These are phyloP conservation scores for Gossypium herbaceum DNA, from an alignment of 345 rosid species.

Conservation along the genomic window DNA sequence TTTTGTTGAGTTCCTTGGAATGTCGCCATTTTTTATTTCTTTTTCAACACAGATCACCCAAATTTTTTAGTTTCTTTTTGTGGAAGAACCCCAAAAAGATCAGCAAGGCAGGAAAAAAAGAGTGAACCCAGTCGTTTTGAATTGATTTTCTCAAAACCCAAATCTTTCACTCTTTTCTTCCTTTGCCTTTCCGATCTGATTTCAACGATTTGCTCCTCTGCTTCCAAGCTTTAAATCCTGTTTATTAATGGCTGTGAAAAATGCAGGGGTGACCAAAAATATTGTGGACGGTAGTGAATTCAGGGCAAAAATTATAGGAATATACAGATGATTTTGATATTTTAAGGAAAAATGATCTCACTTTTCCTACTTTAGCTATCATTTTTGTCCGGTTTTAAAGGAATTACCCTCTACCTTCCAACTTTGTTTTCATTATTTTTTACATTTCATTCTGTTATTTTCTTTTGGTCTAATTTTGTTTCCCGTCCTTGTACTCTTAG, in stretches of 20 bases:
- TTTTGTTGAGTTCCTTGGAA: slow-evolving; percentile 52
- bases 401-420: too few relatives aligned
- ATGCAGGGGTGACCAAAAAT: background rate
- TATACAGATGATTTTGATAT: slow-evolving; percentile 3
- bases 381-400: too few relatives aligned
- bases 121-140: background rate
- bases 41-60: background rate
- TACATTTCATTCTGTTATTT: too few relatives aligned
- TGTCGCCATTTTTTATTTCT: slow-evolving; percentile 26
- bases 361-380: too few relatives aligned
- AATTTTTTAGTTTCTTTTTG: background rate
- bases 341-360: too few relatives aligned
- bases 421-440: too few relatives aligned
- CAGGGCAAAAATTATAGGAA: slow-evolving; percentile 17
- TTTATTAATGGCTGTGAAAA: background rate
- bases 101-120: background rate
- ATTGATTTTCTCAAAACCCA: background rate
- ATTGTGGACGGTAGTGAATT: slow-evolving; percentile 25
- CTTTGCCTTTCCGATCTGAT: background rate
- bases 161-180: background rate
- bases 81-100: background rate
- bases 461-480: too few relatives aligned
- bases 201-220: background rate
- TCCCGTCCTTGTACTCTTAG: too few relatives aligned
- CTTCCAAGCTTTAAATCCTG: background rate